Evolutionary conservation across 768 basidiomycete species (phyloP).

Genomic region (Wakefieldia striispora): DNA sequence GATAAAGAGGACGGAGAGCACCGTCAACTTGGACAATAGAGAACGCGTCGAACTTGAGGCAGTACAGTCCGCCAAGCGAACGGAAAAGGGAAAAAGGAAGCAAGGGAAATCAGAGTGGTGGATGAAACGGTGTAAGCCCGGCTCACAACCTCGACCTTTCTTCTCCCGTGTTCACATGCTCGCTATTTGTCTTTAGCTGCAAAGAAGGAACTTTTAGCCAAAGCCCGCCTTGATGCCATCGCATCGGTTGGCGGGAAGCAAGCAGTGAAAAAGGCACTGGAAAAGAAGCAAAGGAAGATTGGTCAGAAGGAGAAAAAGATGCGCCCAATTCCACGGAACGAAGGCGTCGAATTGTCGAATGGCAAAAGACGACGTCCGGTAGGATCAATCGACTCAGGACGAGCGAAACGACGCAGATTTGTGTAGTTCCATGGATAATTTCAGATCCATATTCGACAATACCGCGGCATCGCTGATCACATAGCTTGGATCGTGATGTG

Average conservation of each 20-base stretch:
- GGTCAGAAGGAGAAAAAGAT: slow-evolving; percentile 87
- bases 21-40: slow-evolving; percentile 67
- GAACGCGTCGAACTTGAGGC: slow-evolving; percentile 73
- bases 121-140: slow-evolving; percentile 71
- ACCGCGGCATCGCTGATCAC: not conserved
- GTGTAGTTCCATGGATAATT: slow-evolving; percentile 1
- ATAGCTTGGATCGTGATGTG: slow-evolving; percentile 1
- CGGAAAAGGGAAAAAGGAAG: slow-evolving; percentile 57
- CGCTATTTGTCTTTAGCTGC: slow-evolving; percentile 50
- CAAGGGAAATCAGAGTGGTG: slow-evolving; percentile 83
- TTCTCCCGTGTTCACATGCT: not conserved
- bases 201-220: slow-evolving; percentile 68
- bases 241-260: slow-evolving; percentile 71
- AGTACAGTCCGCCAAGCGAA: slow-evolving; percentile 43
- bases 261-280: slow-evolving; percentile 84
- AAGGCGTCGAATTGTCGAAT: slow-evolving; percentile 9
- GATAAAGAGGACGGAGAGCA: slow-evolving; percentile 72
- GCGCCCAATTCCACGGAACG: slow-evolving; percentile 55
- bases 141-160: not conserved
- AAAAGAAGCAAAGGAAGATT: slow-evolving; percentile 85
- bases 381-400: slow-evolving; percentile 7
- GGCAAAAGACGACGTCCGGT: slow-evolving; percentile 17
- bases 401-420: slow-evolving; percentile 25
- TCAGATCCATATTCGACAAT: not conserved
- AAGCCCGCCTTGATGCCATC: slow-evolving; percentile 78